Evolutionary conservation across 2,329 filamentous ascomycete species (phyloP).

Genomic region (Pyrenophora graminea): DNA sequence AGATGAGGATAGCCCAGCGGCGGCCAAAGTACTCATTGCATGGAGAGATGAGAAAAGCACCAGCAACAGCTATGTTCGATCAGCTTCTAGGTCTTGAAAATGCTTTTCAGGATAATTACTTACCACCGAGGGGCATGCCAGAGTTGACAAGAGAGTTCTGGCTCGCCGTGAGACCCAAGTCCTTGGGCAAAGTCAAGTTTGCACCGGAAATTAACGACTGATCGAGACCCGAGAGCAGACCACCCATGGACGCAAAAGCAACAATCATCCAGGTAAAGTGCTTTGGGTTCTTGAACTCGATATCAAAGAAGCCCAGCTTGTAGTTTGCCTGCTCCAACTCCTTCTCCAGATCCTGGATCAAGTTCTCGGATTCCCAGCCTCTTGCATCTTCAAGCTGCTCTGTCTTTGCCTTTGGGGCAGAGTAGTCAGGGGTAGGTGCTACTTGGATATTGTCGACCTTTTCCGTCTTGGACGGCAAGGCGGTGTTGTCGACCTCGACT

Average conservation of each 20-base stretch:
- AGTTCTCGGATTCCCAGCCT: conserved; percentile 52
- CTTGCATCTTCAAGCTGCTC: conserved; percentile 40
- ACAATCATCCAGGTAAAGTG: conserved; percentile 71
- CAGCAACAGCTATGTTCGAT: conserved; percentile 60
- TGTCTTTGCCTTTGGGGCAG: conserved; percentile 37
- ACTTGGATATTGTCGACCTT: conserved; percentile 24
- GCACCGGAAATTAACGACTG: conserved; percentile 75
- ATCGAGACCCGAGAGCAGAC: conserved; percentile 72
- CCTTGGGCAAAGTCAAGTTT: conserved; percentile 66
- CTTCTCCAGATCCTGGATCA: conserved; percentile 50
- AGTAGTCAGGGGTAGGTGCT: conserved; percentile 27
- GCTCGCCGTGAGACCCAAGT: conserved; percentile 58
- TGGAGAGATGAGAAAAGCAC: conserved; percentile 68
- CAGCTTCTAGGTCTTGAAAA: conserved; percentile 1
- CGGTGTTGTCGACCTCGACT: conserved; percentile 9
- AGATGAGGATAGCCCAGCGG: conserved; percentile 70
- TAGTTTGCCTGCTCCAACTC: conserved; percentile 43
- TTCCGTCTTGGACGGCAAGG: conserved; percentile 21
- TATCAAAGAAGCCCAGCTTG: conserved; percentile 54
- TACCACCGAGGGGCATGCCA: conserved; percentile 67
- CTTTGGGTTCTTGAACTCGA: conserved; percentile 64
- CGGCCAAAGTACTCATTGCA: conserved; percentile 70
- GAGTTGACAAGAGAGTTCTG: conserved; percentile 71
- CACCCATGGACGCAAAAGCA: conserved; percentile 75
- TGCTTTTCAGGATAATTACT: not conserved